Evolutionary conservation across 306 rosid species (phyloP).

Genomic region (Sechiopsis laciniata): DNA sequence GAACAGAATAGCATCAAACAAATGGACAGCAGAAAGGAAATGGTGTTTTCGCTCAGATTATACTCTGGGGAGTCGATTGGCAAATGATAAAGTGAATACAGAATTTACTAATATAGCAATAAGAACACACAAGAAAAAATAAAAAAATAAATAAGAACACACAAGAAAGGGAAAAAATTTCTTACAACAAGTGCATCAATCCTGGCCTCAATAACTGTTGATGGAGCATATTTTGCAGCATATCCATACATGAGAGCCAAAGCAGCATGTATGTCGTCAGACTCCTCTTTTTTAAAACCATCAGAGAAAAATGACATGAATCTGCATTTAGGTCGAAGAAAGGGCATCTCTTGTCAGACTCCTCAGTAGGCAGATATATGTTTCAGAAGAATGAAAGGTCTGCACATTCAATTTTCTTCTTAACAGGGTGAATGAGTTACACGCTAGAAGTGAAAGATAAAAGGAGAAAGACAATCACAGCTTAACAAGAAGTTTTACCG

Average conservation of each 20-base stretch:
- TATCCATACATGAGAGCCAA: conserved; percentile 97
- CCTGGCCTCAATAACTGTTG: conserved; percentile 97
- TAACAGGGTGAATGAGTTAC: conserved; percentile 10
- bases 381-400: conserved; percentile 9
- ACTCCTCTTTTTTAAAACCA: conserved; percentile 67
- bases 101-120: conserved; percentile 8
- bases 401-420: neutral
- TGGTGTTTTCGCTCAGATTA: neutral
- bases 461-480: conserved; percentile 7
- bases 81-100: neutral
- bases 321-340: conserved; percentile 48
- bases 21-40: conserved; percentile 15
- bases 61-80: neutral
- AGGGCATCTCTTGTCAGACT: neutral
- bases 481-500: neutral
- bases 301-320: conserved; percentile 81
- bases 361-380: neutral
- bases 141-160: too few relatives aligned
- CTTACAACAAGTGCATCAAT: conserved; percentile 95
- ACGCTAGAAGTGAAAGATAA: neutral
- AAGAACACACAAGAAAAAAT: conserved; percentile 28
- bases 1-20: conserved; percentile 1
- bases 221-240: conserved; percentile 97
- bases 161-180: conserved; percentile 39
- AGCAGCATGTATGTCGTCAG: conserved; percentile 97